phyloP scores from a whole-genome alignment of 2,329 filamentous ascomycete species.

The Fusarium setosum region DNA sequence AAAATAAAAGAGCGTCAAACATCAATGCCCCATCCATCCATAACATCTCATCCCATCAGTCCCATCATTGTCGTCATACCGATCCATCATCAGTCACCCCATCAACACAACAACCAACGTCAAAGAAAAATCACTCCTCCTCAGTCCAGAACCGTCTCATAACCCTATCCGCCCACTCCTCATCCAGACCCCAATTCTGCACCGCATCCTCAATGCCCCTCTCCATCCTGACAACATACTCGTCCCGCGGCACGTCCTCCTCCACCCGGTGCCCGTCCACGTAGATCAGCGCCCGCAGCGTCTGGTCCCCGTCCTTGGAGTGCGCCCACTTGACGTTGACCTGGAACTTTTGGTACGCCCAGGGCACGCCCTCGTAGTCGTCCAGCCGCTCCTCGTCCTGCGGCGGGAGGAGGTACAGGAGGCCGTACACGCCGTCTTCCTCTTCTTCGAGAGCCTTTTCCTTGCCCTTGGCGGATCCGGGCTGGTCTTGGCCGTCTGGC shows the following conservation, averaged over 20 bases:
- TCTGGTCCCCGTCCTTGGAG: conserved; percentile 34
- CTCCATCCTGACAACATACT: conserved; percentile 75
- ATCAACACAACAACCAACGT: too few relatives aligned
- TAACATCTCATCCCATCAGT: background rate
- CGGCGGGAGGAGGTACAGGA: conserved; percentile 64
- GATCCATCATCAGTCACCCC: too few relatives aligned
- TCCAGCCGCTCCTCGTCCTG: conserved; percentile 66
- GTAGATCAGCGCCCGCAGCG: conserved; percentile 65
- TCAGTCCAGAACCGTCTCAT: conserved; percentile 60
- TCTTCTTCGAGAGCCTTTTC: conserved; percentile 4
- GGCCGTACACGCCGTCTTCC: conserved; percentile 63
- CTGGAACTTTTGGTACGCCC: conserved; percentile 66
- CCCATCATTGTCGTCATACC: too few relatives aligned
- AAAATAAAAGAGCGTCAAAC: background rate
- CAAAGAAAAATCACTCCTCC: conserved; percentile 4
- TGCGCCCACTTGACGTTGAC: conserved; percentile 48
- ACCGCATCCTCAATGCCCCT: conserved; percentile 69
- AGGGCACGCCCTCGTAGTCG: conserved; percentile 70
- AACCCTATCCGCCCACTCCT: conserved; percentile 63
- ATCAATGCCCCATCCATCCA: background rate
- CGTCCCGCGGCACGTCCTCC: conserved; percentile 58
- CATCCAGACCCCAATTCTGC: conserved; percentile 62
- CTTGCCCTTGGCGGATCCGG: conserved; percentile 14
- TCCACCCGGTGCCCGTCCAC: conserved; percentile 59
- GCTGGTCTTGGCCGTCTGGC: conserved; percentile 1